These are phyloP conservation scores for Pistacia vera DNA, from an alignment of 345 rosid species.

Conservation along the genomic window DNA sequence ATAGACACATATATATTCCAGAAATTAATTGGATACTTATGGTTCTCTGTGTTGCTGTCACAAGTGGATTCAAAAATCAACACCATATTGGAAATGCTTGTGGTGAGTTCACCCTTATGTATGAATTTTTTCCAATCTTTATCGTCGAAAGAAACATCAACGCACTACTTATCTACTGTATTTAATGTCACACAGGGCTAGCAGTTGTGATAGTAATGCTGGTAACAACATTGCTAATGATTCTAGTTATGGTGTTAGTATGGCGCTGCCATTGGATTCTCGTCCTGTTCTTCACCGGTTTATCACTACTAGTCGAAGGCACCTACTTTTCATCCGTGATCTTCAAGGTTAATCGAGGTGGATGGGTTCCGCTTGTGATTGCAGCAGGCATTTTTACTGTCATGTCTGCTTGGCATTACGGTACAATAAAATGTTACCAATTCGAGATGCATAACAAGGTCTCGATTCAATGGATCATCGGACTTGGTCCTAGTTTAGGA, in stretches of 20 bases:
- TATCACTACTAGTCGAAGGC: conserved; percentile 31
- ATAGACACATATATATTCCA: conserved; percentile 28
- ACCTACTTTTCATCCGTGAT: conserved; percentile 37
- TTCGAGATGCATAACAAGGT: conserved; percentile 38
- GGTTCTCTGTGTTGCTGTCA: conserved; percentile 32
- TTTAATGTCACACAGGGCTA: conserved; percentile 19
- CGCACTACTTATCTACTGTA: background rate
- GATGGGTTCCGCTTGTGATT: conserved; percentile 39
- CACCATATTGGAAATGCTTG: conserved; percentile 34
- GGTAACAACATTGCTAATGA: conserved; percentile 37
- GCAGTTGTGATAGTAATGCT: conserved; percentile 38
- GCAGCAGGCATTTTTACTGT: conserved; percentile 24
- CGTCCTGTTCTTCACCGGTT: conserved; percentile 24
- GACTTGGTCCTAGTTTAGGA: conserved; percentile 37
- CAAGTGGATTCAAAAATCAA: conserved; percentile 30
- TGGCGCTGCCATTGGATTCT: conserved; percentile 41
- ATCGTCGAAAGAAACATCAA: background rate
- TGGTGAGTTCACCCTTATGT: conserved; percentile 17
- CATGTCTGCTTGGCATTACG: conserved; percentile 41
- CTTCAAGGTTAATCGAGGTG: conserved; percentile 40
- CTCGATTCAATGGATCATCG: conserved; percentile 37
- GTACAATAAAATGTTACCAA: conserved; percentile 29
- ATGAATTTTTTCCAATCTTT: background rate
- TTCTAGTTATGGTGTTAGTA: conserved; percentile 34
- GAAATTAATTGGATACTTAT: conserved; percentile 38